Base-by-base conservation (phyloP, 768 basidiomycete species). In the Termitomyces sp. region DNA sequence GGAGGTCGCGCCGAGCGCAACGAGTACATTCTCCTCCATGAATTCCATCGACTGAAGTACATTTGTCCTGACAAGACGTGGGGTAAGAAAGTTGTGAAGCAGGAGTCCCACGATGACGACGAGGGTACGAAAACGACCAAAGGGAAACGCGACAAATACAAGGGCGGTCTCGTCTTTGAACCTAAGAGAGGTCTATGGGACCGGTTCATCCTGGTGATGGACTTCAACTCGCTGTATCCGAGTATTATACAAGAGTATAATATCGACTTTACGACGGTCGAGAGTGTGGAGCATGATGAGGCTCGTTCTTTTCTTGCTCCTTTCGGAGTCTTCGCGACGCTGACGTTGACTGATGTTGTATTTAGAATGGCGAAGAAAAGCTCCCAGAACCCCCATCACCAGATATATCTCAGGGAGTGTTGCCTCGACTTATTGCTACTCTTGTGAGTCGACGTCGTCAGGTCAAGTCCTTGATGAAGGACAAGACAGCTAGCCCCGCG, bases 191-290 rank as follows among this genome's bases (percentile, higher is more conserved):
- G 95, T 11, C 75, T 99, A 38, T 98, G 93, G 91, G 97, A 98
- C 75, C 95, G 87, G 63, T 97, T 80, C 66, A 90, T 98, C 70
- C 80, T 99, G 16, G 97, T 99, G 70, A 99, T 99, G 97, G 97
- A 99, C 70, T 99, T 98, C 85, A 99, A 99, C 72, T 97, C 94
- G 57, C 78, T 99, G 53, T 99, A 99, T 68, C 97, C 97, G 6
- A 94, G 91, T 68, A 99, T 99, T 76, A 99, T 99, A 45, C 97
- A 98, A 66, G 97, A 99, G 76, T 99, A 91, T 67, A 98, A 99
- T 68, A 98, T 99, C 61, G 97, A 98, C 72, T 98, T 98, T 64
- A 98, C 97, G 10, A 99, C 97, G 0, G 87, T 98, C 18, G 89
- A 92, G 42, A 81, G 82, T 52, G 75, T 80, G 7, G 84, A 84